These are phyloP conservation scores for Hypoxylon sp. DNA, from an alignment of 2,329 filamentous ascomycete species.

Conservation along the genomic window DNA sequence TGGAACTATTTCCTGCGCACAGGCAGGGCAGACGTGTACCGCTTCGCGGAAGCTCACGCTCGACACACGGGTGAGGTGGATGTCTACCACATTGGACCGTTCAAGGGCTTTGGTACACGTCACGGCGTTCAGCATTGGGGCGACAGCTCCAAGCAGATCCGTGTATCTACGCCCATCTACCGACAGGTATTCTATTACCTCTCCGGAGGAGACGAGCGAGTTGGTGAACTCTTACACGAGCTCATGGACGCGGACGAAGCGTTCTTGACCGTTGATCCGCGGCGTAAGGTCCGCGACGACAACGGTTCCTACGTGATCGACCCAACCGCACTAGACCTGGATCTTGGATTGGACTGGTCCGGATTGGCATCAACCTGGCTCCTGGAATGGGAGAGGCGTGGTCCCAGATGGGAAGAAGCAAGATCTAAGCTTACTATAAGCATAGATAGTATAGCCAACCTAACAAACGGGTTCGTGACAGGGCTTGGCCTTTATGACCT, in stretches of 20 bases:
- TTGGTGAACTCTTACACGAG: slow-evolving; percentile 62
- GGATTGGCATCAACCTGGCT: slow-evolving; percentile 66
- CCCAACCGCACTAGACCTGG: slow-evolving; percentile 56
- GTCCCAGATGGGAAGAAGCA: slow-evolving; percentile 61
- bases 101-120: slow-evolving; percentile 67
- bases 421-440: slow-evolving; percentile 58
- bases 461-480: slow-evolving; percentile 68
- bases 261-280: slow-evolving; percentile 62
- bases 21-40: slow-evolving; percentile 64
- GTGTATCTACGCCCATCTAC: slow-evolving; percentile 67
- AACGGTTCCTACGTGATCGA: slow-evolving; percentile 58
- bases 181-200: slow-evolving; percentile 66
- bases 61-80: slow-evolving; percentile 69
- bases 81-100: slow-evolving; percentile 66
- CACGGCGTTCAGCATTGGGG: slow-evolving; percentile 70
- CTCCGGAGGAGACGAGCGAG: slow-evolving; percentile 65
- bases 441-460: slow-evolving; percentile 59
- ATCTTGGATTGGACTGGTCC: slow-evolving; percentile 67
- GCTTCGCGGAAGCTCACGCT: slow-evolving; percentile 65
- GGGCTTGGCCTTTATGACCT: slow-evolving; percentile 62
- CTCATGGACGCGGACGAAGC: slow-evolving; percentile 62
- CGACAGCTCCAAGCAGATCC: slow-evolving; percentile 69
- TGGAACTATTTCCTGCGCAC: slow-evolving; percentile 71
- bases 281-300: slow-evolving; percentile 62
- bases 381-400: slow-evolving; percentile 66